phyloP scores from a whole-genome alignment of 768 basidiomycete genomes.

The Albatrellus ellisii region DNA sequence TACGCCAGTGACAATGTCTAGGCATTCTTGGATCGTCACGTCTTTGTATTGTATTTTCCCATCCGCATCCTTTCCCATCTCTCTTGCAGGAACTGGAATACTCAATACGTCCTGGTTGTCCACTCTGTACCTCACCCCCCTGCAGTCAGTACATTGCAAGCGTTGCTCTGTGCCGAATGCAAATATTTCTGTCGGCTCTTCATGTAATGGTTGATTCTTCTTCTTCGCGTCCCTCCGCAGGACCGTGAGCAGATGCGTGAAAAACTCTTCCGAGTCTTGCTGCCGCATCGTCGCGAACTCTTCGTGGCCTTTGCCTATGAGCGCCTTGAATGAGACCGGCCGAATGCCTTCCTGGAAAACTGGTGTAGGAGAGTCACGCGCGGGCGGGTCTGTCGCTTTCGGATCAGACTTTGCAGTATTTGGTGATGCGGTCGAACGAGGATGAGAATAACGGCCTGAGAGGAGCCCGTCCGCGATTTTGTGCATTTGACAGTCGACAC shows the following conservation, averaged over 20 bases:
- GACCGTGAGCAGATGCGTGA: constrained; percentile 64
- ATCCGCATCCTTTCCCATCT: constrained; percentile 39
- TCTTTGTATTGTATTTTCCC: constrained; percentile 52
- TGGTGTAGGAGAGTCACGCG: constrained; percentile 28
- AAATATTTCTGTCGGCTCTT: constrained; percentile 67
- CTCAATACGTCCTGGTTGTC: constrained; percentile 71
- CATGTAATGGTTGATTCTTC: constrained; percentile 23
- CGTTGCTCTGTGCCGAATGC: constrained; percentile 79
- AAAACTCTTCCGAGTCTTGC: constrained; percentile 94
- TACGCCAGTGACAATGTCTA: constrained; percentile 40
- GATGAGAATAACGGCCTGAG: constrained; percentile 80
- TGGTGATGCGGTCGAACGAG: constrained; percentile 26
- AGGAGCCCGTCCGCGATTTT: constrained; percentile 89
- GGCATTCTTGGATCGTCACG: constrained; percentile 45
- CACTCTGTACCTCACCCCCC: constrained; percentile 68
- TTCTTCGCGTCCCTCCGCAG: constrained; percentile 56
- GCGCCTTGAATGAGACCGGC: constrained; percentile 73
- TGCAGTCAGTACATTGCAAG: constrained; percentile 69
- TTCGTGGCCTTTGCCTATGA: constrained; percentile 84
- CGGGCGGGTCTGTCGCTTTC: constrained; percentile 20
- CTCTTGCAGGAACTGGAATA: constrained; percentile 61
- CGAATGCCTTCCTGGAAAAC: constrained; percentile 77
- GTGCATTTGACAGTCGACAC: constrained; percentile 90
- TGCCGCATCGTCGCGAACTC: constrained; percentile 97
- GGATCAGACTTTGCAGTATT: constrained; percentile 4